Conservation (phyloP, 345 rosid species). For the Bruguiera sexangula region DNA sequence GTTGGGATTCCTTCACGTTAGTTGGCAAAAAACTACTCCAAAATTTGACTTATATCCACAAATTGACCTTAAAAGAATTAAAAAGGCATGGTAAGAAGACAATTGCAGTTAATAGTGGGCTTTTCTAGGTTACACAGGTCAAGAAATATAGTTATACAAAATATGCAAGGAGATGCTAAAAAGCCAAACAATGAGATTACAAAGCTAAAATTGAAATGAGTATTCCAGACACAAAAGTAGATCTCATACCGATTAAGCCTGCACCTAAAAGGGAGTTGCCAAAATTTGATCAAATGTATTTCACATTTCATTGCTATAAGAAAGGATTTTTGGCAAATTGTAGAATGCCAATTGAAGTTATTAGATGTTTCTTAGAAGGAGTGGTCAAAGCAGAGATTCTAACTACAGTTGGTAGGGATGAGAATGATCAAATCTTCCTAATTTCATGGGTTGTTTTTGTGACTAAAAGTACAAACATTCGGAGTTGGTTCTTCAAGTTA, state of each 20-base stretch:
- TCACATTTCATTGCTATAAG: neutral
- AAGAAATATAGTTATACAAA: neutral
- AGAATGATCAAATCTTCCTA: neutral
- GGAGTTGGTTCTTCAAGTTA: no score
- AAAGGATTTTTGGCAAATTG: neutral
- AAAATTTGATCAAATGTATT: neutral
- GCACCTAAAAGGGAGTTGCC: neutral
- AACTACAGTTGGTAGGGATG: neutral
- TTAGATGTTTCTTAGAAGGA: neutral
- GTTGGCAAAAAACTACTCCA: no score
- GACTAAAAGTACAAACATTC: no score
- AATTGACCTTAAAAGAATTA: no score
- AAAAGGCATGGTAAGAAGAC: no score
- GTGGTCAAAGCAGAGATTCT: neutral
- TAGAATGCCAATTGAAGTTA: neutral
- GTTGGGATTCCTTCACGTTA: no score
- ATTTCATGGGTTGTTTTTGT: neutral
- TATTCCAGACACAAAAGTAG: rapidly evolving
- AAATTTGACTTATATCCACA: no score
- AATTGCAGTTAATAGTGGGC: no score
- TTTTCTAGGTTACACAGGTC: neutral
- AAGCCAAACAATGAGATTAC: neutral
- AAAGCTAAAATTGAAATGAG: neutral
- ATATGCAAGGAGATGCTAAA: neutral
- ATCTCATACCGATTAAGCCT: neutral